Base-by-base conservation (phyloP, 2,329 filamentous ascomycete species). In the Aspergillus sp. region DNA sequence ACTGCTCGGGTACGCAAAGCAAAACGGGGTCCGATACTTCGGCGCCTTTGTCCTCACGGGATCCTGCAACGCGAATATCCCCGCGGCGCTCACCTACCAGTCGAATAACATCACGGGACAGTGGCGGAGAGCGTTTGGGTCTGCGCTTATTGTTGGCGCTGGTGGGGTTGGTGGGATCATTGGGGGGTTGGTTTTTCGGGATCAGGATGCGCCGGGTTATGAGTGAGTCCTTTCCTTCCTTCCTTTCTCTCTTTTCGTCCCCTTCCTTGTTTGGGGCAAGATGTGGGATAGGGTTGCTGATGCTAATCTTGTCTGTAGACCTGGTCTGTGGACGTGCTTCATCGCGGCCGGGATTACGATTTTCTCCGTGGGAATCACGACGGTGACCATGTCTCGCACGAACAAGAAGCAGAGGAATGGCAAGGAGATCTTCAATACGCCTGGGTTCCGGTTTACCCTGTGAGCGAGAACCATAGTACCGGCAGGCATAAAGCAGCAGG, bases 21-120 rank as follows among this genome's bases (percentile, higher is more conserved):
- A 54, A 22, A 58, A 50, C 25, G 23, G 38, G 1, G 60, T 62
- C 3, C 60, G 60, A 1, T 62, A 58, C n/a, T 59, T 58, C 8
- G 60, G 60, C 22, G 49, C 50, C 19, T 62, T 58, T 13, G 31
- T 61, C 22, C 43, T 57, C 2, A 30, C 46, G 2, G 59, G 54
- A 19, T 45, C 41, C 45, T 57, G 54, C 22, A 57, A 53, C 22
- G 54, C 54, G 3, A 57, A 57, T 13, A 38, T 57, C 41, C 49
- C 59, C 1, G 54, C 59, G 1, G 8, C 28, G 4, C 23, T 62
- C 3, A 62, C 66, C 13, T 68, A 63, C 54, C 64, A 66, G 38
- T 59, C 66, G 8, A 68, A 68, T 30, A 66, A 68, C 50, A 65
- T 68, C 17, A 60, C 57, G 4, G 66, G 66, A n/a, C 64, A 68